phyloP scores from a whole-genome alignment of 1,284 basidiomycete genomes.

The Boletus smithii region DNA sequence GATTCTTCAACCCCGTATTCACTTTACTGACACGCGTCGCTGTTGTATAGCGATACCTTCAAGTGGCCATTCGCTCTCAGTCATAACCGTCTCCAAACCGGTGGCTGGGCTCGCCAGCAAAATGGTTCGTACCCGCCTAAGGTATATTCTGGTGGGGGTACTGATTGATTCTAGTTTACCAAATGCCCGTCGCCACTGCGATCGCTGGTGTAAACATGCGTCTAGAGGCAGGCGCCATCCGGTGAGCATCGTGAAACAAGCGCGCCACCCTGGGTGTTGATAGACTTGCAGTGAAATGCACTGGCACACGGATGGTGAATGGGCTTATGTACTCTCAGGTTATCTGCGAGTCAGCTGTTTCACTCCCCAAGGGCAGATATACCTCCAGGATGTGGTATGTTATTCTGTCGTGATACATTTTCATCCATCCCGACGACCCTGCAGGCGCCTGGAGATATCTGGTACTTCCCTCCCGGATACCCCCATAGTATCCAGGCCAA shows the following conservation, averaged over 20 bases:
- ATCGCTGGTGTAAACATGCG: slow-evolving; percentile 56
- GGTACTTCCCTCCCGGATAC: slow-evolving; percentile 57
- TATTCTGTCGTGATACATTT: neutral
- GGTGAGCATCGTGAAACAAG: slow-evolving; percentile 28
- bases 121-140: slow-evolving; percentile 37
- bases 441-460: slow-evolving; percentile 43
- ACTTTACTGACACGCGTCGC: neutral
- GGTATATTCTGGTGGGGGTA: neutral
- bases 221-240: slow-evolving; percentile 50
- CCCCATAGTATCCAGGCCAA: slow-evolving; percentile 49
- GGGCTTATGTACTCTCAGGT: slow-evolving; percentile 48
- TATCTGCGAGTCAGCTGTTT: slow-evolving; percentile 46
- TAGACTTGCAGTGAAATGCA: slow-evolving; percentile 48
- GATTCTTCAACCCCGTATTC: neutral
- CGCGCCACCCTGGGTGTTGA: neutral
- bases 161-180: slow-evolving; percentile 31
- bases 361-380: slow-evolving; percentile 46
- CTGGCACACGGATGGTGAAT: slow-evolving; percentile 58
- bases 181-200: slow-evolving; percentile 43
- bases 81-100: slow-evolving; percentile 50
- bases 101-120: slow-evolving; percentile 59
- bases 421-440: slow-evolving; percentile 13
- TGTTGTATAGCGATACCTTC: slow-evolving; percentile 37
- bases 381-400: slow-evolving; percentile 48
- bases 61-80: slow-evolving; percentile 62